Evolutionary conservation across 371 early-diverging fungal genomes (phyloP).

Genomic region (Funneliformis caledonium): DNA sequence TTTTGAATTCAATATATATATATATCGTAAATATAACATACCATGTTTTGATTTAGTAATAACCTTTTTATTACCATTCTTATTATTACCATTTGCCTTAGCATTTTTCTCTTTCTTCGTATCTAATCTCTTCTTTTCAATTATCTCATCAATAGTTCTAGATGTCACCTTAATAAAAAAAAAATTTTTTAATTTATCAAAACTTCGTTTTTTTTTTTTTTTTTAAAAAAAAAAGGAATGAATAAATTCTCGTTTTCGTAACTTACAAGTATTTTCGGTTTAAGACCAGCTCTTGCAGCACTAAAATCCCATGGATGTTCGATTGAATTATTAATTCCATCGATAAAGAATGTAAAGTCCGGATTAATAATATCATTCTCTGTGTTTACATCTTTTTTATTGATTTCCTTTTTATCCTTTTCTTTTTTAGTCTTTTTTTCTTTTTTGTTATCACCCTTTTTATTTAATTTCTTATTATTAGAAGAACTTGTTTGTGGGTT

Average conservation of each 20-base stretch:
- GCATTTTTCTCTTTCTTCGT: constrained; percentile 48
- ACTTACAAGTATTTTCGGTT: constrained; percentile 56
- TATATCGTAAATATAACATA: not conserved
- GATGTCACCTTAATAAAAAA: constrained; percentile 37
- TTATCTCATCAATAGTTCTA: constrained; percentile 68
- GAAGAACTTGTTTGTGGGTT: not conserved
- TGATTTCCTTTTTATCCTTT: constrained; percentile 48
- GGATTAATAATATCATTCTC: constrained; percentile 57
- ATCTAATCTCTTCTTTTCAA: constrained; percentile 62
- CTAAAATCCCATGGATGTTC: constrained; percentile 83
- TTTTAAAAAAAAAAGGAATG: not conserved
- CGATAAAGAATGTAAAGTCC: constrained; percentile 77
- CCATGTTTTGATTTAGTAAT: constrained; percentile 10
- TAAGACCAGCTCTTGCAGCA: constrained; percentile 76
- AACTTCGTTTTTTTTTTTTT: too few species aligned
- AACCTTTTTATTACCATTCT: constrained; percentile 7
- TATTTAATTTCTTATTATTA: constrained; percentile 23
- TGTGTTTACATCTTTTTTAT: constrained; percentile 41
- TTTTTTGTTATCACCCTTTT: constrained; percentile 45
- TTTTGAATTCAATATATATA: constrained; percentile 42
- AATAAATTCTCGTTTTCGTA: not conserved
- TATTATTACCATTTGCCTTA: not conserved
- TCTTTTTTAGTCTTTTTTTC: constrained; percentile 48
- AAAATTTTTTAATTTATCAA: constrained; percentile 26
- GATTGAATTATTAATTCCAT: constrained; percentile 65